Conservation (phyloP, 257 asterid genomes). For the Jacaranda mimosifolia region DNA sequence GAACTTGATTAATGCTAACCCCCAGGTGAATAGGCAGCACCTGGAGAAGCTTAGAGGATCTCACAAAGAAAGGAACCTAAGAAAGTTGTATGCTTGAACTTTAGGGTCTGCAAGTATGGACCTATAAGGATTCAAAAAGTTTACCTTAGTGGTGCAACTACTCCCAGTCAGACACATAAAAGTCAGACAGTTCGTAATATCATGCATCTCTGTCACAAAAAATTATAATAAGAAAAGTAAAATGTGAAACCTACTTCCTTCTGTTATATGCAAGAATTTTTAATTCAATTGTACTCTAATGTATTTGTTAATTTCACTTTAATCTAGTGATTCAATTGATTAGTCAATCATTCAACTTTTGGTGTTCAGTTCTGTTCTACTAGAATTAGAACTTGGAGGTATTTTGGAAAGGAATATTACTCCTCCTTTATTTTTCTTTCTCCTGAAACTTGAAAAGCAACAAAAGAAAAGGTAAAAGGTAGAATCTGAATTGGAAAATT, state of each 20-base stretch:
- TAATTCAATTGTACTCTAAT: not conserved
- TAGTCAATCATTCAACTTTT: not conserved
- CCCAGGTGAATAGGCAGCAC: too few relatives aligned
- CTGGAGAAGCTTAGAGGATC: too few relatives aligned
- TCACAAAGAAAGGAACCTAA: too few relatives aligned
- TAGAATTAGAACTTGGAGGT: too few relatives aligned
- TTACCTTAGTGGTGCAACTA: not conserved
- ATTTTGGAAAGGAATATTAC: too few relatives aligned
- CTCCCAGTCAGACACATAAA: not conserved
- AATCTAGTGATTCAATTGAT: not conserved
- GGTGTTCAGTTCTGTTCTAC: too few relatives aligned
- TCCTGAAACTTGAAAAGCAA: too few relatives aligned
- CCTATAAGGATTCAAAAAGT: not conserved
- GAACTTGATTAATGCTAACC: too few relatives aligned
- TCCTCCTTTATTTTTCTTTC: too few relatives aligned
- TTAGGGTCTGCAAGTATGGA: not conserved
- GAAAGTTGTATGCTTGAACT: not conserved
- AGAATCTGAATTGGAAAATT: too few relatives aligned
- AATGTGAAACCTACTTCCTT: not conserved
- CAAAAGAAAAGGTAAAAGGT: too few relatives aligned
- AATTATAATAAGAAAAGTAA: not conserved
- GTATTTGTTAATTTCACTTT: not conserved
- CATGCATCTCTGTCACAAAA: not conserved
- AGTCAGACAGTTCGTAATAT: not conserved
- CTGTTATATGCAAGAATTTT: not conserved